Percentiles rank a stretch among this genome's conserved stretches.
Evolutionary conservation across 345 rosid genomes (phyloP).

Genomic region (Dipteronia sinensis): DNA sequence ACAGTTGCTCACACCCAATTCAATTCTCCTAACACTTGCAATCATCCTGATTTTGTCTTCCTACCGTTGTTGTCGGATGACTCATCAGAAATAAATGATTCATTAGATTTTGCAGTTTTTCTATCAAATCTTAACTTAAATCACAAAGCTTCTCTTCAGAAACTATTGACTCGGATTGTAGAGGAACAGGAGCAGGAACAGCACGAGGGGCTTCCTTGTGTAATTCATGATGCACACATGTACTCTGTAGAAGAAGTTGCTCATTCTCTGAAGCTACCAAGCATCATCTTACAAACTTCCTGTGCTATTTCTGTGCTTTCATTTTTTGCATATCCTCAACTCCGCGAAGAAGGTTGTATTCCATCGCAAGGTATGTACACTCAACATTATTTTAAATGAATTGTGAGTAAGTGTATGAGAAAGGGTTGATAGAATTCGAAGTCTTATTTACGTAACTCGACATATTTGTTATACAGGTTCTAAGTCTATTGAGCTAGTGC

Average conservation of each 20-base stretch:
- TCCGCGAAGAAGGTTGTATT: background rate
- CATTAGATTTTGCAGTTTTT: constrained; percentile 21
- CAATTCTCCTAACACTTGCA: background rate
- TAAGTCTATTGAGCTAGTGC: background rate
- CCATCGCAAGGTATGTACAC: background rate
- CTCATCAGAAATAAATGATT: background rate
- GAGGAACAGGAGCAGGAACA: background rate
- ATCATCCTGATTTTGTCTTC: background rate
- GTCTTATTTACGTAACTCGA: background rate
- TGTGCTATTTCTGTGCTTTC: background rate
- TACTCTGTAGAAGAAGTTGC: constrained; percentile 17
- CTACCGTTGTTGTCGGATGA: background rate
- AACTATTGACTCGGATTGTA: background rate
- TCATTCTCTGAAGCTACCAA: constrained; percentile 6
- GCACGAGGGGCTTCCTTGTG: background rate
- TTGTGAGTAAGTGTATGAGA: too few species aligned
- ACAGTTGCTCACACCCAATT: background rate
- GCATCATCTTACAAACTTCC: constrained; percentile 15
- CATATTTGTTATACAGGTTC: background rate
- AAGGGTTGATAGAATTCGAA: background rate
- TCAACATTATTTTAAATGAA: background rate
- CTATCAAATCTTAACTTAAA: constrained; percentile 33
- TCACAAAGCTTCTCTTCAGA: constrained; percentile 29
- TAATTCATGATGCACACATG: constrained; percentile 19
- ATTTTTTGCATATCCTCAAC: background rate